Conservation (phyloP, 441 rosid species). For the Bruguiera hainesii region DNA sequence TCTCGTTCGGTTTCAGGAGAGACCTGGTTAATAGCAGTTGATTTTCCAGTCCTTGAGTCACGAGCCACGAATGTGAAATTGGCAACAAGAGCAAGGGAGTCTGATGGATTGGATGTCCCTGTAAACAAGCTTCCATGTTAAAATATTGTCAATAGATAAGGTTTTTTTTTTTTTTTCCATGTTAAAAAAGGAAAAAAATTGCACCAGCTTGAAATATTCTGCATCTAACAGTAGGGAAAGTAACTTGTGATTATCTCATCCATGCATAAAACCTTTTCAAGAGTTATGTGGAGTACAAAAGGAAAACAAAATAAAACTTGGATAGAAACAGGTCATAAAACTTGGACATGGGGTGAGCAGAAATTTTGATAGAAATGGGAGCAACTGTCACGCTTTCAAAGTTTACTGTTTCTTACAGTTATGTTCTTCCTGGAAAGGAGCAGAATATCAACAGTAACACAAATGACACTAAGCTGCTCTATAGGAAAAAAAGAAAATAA, state of each 20-base stretch:
- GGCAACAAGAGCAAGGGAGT: constrained; percentile 59
- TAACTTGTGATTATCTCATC: not conserved
- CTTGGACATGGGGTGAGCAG: not conserved
- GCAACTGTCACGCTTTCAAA: not conserved
- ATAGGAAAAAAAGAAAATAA: not conserved
- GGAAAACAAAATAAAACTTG: too few relatives aligned
- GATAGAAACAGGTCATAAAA: not conserved
- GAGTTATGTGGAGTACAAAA: not conserved
- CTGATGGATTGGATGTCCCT: constrained; percentile 41
- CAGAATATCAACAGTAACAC: not conserved
- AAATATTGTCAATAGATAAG: not conserved
- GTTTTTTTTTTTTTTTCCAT: too few relatives aligned
- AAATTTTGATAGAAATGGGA: not conserved
- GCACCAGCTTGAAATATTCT: not conserved
- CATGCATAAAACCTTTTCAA: not conserved
- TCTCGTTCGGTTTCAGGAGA: constrained; percentile 58
- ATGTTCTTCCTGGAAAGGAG: not conserved
- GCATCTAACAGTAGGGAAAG: not conserved
- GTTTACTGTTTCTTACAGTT: not conserved
- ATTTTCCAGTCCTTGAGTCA: constrained; percentile 70
- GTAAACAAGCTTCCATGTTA: constrained; percentile 22
- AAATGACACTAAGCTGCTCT: not conserved
- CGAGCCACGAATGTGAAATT: constrained; percentile 80
- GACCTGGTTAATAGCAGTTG: constrained; percentile 62
- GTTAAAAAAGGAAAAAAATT: not conserved